phyloP scores from a whole-genome alignment of 2,329 filamentous ascomycete genomes.

The Neofusicoccum umdonicola region DNA sequence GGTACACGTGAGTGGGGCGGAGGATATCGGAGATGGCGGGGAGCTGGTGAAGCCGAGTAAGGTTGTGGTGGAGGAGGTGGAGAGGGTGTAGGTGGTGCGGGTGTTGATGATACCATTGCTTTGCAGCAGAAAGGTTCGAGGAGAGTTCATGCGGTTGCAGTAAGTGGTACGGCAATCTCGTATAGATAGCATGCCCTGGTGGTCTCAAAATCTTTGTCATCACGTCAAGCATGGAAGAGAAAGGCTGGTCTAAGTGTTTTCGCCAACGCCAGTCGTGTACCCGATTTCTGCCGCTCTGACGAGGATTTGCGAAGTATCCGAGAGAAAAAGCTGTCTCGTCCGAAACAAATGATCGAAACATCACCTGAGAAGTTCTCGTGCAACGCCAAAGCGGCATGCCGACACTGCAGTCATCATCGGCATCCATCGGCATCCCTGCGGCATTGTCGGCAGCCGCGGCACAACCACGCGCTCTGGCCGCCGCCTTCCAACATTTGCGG shows the following conservation, averaged over 20 bases:
- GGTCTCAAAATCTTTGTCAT: too few relatives aligned
- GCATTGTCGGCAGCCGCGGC: neutral
- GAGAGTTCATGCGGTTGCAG: neutral
- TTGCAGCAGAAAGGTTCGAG: neutral
- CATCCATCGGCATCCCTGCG: slow-evolving; percentile 2
- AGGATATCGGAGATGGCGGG: neutral
- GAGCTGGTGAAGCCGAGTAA: neutral
- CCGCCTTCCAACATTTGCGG: neutral
- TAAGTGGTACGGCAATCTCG: too few relatives aligned
- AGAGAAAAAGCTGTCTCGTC: too few relatives aligned
- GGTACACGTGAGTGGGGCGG: neutral
- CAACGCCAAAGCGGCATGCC: neutral
- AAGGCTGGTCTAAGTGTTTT: too few relatives aligned
- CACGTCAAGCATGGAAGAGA: too few relatives aligned
- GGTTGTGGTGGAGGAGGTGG: slow-evolving; percentile 3
- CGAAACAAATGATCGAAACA: neutral
- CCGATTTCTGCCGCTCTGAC: too few relatives aligned
- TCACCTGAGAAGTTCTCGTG: too few relatives aligned
- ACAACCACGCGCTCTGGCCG: neutral
- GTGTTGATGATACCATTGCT: neutral
- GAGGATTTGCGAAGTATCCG: too few relatives aligned
- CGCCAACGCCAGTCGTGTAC: too few relatives aligned
- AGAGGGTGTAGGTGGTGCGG: neutral
- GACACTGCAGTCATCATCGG: neutral
- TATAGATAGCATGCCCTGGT: too few relatives aligned